phyloP scores from a whole-genome alignment of 2,329 filamentous ascomycete species.

The Aureobasidium sp. region DNA sequence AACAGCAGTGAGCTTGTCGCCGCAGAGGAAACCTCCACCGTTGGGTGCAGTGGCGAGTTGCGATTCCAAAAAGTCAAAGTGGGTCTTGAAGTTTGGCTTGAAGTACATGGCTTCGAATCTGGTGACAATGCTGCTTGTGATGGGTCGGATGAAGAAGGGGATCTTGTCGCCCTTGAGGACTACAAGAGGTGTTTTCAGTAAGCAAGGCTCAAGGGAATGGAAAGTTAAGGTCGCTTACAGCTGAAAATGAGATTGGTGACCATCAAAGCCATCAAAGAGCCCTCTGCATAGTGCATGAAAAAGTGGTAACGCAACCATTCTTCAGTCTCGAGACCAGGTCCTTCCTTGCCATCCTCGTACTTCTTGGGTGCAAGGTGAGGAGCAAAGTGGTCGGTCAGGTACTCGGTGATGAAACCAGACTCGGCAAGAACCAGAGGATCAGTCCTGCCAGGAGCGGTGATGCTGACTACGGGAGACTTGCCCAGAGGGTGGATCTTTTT shows the following conservation, averaged over 20 bases:
- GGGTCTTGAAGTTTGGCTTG: conserved; percentile 37
- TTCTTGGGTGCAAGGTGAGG: conserved; percentile 42
- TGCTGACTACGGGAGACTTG: conserved; percentile 71
- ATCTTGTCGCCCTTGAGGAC: conserved; percentile 26
- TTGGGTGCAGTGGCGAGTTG: conserved; percentile 40
- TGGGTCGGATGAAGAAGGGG: conserved; percentile 61
- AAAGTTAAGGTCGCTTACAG: conserved; percentile 30
- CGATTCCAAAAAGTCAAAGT: conserved; percentile 44
- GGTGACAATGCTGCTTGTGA: conserved; percentile 48
- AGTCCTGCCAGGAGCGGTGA: conserved; percentile 42
- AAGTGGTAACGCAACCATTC: conserved; percentile 56
- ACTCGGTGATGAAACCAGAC: conserved; percentile 73
- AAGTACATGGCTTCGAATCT: conserved; percentile 39
- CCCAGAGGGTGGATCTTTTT: conserved; percentile 75
- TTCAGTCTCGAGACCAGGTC: conserved; percentile 46
- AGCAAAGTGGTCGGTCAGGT: conserved; percentile 63
- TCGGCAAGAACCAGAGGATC: conserved; percentile 64
- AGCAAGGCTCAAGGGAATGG: too few relatives aligned
- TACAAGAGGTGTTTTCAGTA: background rate
- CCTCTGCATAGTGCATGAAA: conserved; percentile 78
- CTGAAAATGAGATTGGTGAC: conserved; percentile 55
- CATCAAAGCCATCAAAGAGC: conserved; percentile 67
- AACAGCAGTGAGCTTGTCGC: conserved; percentile 39
- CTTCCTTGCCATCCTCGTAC: conserved; percentile 46
- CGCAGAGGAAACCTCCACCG: conserved; percentile 44